Evolutionary conservation across 1,284 basidiomycete genomes (phyloP).

Genomic region (Ustilago tritici): DNA sequence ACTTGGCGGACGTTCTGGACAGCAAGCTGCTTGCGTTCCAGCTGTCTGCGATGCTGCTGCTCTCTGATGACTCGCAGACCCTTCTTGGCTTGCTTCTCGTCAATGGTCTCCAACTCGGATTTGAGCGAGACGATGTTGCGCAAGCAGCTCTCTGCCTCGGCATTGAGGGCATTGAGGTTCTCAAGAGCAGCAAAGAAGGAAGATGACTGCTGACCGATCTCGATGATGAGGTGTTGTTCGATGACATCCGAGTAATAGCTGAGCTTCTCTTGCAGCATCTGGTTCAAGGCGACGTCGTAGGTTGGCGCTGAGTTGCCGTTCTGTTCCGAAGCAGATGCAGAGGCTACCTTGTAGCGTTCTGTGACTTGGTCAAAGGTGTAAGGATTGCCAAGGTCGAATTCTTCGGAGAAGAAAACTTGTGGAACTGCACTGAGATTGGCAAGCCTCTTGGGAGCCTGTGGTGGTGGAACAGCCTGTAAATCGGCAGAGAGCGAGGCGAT

Average conservation of each 20-base stretch:
- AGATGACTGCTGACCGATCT: slow-evolving; percentile 88
- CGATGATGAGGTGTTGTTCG: slow-evolving; percentile 92
- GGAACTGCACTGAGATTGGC: slow-evolving; percentile 81
- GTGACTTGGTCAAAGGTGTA: slow-evolving; percentile 85
- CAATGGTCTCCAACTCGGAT: slow-evolving; percentile 79
- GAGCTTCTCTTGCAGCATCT: slow-evolving; percentile 86
- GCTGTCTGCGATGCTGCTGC: slow-evolving; percentile 53
- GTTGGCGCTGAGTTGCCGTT: slow-evolving; percentile 29
- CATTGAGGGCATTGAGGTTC: slow-evolving; percentile 90
- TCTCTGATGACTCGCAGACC: slow-evolving; percentile 49
- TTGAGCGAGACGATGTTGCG: slow-evolving; percentile 81
- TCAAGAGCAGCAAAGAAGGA: slow-evolving; percentile 97
- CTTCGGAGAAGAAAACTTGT: slow-evolving; percentile 78
- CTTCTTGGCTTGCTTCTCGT: slow-evolving; percentile 74
- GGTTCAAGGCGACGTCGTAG: slow-evolving; percentile 69
- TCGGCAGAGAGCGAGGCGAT: slow-evolving; percentile 46
- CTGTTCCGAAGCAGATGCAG: slow-evolving; percentile 18
- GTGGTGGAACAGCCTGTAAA: slow-evolving; percentile 36
- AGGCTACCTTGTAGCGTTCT: slow-evolving; percentile 72
- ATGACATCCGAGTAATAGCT: slow-evolving; percentile 93
- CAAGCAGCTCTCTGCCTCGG: slow-evolving; percentile 86
- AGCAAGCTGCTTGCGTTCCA: slow-evolving; percentile 43
- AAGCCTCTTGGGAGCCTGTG: slow-evolving; percentile 45
- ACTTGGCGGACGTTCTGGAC: slow-evolving; percentile 49
- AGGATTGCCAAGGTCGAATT: slow-evolving; percentile 88